Conservation (phyloP, 371 early-diverging fungal genomes). For the Mucor mucedo region DNA sequence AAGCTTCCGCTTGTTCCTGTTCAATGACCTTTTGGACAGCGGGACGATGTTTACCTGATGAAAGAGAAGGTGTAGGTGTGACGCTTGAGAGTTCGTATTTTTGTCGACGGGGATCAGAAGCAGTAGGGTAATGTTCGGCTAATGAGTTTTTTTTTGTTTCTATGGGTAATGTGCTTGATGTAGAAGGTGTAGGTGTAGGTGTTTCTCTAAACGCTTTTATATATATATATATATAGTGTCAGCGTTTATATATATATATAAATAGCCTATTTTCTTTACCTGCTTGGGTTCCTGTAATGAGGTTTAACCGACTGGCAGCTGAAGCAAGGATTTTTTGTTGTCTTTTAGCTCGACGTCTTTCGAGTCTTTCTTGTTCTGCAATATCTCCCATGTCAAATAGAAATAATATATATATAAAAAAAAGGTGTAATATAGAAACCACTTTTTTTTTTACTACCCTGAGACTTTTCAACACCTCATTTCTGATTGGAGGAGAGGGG, state of each 20-base stretch:
- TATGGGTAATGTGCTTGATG: conserved; percentile 10
- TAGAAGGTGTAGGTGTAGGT: conserved; percentile 33
- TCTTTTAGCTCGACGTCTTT: conserved; percentile 62
- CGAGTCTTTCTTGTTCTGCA: conserved; percentile 59
- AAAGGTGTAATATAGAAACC: no score
- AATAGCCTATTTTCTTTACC: conserved; percentile 21
- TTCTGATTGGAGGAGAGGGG: no score
- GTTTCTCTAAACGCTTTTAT: conserved; percentile 36
- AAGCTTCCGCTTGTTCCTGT: conserved; percentile 21
- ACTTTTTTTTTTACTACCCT: no score
- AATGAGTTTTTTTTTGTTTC: conserved; percentile 8
- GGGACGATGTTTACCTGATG: conserved; percentile 19
- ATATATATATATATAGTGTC: background rate
- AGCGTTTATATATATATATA: background rate
- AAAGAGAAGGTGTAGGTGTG: background rate
- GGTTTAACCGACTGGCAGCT: conserved; percentile 59
- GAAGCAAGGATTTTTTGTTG: conserved; percentile 65
- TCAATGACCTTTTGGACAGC: conserved; percentile 23
- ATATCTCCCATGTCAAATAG: conserved; percentile 33
- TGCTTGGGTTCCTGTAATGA: conserved; percentile 60
- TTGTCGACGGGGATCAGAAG: conserved; percentile 21
- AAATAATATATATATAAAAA: background rate
- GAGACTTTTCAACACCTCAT: no score
- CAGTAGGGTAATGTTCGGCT: conserved; percentile 31
- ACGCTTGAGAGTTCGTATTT: conserved; percentile 21